Conservation (phyloP, 331 rosid genomes). For the Telfairia occidentalis region DNA sequence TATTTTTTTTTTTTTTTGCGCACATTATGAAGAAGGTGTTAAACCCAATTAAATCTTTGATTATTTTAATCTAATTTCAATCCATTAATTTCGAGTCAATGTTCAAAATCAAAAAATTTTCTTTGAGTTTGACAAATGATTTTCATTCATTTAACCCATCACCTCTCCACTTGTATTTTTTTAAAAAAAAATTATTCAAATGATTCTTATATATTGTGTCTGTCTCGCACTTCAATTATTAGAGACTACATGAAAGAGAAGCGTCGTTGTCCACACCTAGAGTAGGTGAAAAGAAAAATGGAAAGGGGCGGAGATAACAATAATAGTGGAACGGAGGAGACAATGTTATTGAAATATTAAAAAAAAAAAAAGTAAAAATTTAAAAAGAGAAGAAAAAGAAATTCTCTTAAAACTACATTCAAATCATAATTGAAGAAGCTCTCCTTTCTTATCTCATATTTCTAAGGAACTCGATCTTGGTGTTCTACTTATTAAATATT, state of each 20-base stretch:
- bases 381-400: background rate
- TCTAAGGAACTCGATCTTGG: background rate
- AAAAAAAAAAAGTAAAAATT: background rate
- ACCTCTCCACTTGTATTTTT: background rate
- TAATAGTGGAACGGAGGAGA: background rate
- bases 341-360: background rate
- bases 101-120: background rate
- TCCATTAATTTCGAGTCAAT: background rate
- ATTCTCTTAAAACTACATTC: background rate
- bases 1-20: background rate
- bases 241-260: background rate
- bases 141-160: background rate
- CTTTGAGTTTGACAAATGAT: background rate
- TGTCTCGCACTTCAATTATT: constrained; percentile 5
- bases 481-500: background rate
- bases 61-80: background rate
- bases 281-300: background rate
- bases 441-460: background rate
- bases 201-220: background rate
- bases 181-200: background rate
- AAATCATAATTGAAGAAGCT: background rate
- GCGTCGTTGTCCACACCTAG: no score
- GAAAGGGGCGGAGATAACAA: background rate
- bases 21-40: no score
- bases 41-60: background rate